Conservation (phyloP, 2,329 filamentous ascomycete genomes). For the Neonectria magnoliae region DNA sequence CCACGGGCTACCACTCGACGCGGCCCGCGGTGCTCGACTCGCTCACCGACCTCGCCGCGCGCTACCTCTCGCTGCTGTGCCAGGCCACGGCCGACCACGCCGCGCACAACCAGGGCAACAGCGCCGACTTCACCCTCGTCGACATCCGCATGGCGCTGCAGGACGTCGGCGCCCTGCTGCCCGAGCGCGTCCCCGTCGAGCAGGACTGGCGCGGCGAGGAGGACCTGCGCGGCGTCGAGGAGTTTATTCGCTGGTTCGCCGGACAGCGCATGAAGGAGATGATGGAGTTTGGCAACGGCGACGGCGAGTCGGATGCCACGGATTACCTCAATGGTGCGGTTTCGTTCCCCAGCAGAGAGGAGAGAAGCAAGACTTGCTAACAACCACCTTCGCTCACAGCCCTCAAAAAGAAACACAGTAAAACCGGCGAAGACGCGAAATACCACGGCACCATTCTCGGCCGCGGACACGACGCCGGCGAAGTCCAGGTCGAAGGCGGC, state of each 20-base stretch:
- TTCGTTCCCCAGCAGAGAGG: background rate
- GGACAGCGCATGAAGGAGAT: constrained; percentile 83
- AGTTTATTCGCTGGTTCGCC: constrained; percentile 81
- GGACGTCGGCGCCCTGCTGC: constrained; percentile 79
- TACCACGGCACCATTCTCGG: constrained; percentile 88
- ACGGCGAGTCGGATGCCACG: constrained; percentile 70
- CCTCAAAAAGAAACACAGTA: constrained; percentile 92
- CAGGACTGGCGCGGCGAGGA: constrained; percentile 77
- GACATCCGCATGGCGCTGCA: constrained; percentile 89
- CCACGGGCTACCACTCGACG: constrained; percentile 87
- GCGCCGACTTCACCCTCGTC: constrained; percentile 62
- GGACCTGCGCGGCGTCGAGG: constrained; percentile 80
- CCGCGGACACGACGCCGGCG: constrained; percentile 73
- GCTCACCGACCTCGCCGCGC: constrained; percentile 84
- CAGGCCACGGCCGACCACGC: constrained; percentile 78
- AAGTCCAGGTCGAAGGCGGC: constrained; percentile 83
- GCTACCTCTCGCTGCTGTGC: constrained; percentile 81
- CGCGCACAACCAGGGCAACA: constrained; percentile 70
- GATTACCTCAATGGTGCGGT: constrained; percentile 74
- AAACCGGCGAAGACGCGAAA: constrained; percentile 85
- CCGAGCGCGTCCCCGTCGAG: constrained; percentile 73
- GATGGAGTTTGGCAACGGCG: constrained; percentile 79
- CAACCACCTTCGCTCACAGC: constrained; percentile 54
- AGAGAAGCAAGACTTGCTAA: constrained; percentile 51
- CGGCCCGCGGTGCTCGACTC: constrained; percentile 85